Conservation (phyloP, 352 stramenopile species). For the Pythium aristosporum region DNA sequence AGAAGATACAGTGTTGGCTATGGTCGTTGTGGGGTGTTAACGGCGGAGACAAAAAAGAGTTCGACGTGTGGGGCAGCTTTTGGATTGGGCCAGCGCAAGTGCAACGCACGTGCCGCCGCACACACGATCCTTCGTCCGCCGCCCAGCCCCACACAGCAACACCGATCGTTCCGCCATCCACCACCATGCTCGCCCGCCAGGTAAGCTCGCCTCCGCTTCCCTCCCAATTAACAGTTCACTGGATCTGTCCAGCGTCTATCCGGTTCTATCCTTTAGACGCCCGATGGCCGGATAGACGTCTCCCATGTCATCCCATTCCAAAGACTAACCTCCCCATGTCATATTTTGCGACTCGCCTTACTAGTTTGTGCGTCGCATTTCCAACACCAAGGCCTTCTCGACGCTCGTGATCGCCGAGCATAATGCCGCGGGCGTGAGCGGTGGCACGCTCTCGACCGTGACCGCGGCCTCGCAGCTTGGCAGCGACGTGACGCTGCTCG, state of each 20-base stretch:
- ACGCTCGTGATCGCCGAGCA: conserved; percentile 89
- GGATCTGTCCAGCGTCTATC: conserved; percentile 7
- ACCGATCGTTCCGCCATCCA: not conserved
- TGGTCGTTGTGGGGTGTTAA: conserved; percentile 24
- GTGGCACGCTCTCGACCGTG: conserved; percentile 79
- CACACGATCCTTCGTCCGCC: conserved; percentile 8
- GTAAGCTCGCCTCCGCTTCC: conserved; percentile 17
- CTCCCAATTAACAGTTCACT: not conserved
- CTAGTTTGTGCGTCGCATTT: conserved; percentile 52
- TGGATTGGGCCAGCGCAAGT: conserved; percentile 15
- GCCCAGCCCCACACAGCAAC: conserved; percentile 1
- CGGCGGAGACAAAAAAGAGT: conserved; percentile 27
- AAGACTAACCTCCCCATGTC: not conserved
- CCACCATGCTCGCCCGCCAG: conserved; percentile 39
- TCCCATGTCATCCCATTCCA: not conserved
- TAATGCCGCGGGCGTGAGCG: conserved; percentile 68
- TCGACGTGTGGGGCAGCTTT: conserved; percentile 19
- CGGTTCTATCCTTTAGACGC: not conserved
- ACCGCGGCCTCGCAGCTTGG: conserved; percentile 86
- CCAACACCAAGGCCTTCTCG: conserved; percentile 48
- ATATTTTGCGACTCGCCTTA: not conserved
- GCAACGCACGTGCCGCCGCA: conserved; percentile 23
- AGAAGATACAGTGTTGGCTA: not conserved
- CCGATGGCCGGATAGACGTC: not conserved
- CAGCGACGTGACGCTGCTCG: conserved; percentile 75